Conservation (phyloP, 202 grass and related monocot species). For the Zoysia matrella region DNA sequence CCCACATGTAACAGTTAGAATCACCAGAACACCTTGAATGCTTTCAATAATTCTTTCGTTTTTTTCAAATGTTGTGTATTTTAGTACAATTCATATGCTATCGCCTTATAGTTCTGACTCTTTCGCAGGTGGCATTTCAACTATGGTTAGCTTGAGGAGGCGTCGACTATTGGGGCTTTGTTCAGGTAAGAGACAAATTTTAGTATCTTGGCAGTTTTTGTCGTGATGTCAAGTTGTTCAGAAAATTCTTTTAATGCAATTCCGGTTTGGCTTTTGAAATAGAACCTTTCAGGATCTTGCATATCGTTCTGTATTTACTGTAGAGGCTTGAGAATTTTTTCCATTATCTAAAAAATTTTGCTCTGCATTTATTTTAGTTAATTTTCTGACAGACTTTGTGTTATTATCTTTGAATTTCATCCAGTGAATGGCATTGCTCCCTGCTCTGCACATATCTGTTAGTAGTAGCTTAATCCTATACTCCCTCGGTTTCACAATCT, state of each 20-base stretch:
- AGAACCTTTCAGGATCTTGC: slow-evolving; percentile 25
- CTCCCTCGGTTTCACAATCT: too few species aligned
- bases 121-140: slow-evolving; percentile 56
- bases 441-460: too few species aligned
- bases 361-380: slow-evolving; percentile 21
- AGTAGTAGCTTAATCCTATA: background rate
- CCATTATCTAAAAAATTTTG: too few species aligned
- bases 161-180: slow-evolving; percentile 78
- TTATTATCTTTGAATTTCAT: background rate
- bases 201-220: slow-evolving; percentile 22
- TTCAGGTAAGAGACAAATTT: slow-evolving; percentile 64
- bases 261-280: slow-evolving; percentile 1
- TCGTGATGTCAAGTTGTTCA: slow-evolving; percentile 4
- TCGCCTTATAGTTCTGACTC: slow-evolving; percentile 34
- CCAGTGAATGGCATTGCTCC: too few species aligned
- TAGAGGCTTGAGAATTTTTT: too few species aligned
- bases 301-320: too few species aligned
- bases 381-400: background rate
- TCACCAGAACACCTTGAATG: slow-evolving; percentile 19
- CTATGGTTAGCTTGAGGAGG: slow-evolving; percentile 98
- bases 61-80: too few species aligned
- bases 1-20: background rate
- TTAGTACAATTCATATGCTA: slow-evolving; percentile 11
- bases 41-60: background rate
- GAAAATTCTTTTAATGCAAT: slow-evolving; percentile 19